Conservation (phyloP, 73 alveolate species). For the Paramecium sonneborni region DNA sequence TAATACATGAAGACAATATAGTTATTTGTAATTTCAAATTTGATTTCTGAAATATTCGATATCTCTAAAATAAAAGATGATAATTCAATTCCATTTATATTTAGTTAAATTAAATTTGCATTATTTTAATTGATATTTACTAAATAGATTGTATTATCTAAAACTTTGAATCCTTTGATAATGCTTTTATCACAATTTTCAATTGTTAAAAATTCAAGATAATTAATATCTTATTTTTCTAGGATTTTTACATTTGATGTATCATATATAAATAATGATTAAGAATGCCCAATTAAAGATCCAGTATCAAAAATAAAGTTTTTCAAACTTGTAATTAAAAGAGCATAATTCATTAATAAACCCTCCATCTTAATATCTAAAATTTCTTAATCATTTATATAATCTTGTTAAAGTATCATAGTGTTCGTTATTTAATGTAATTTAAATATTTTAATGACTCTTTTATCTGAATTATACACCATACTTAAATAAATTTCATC, state of each 20-base stretch:
- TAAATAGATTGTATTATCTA: neutral
- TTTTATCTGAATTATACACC: neutral
- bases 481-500: neutral
- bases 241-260: neutral
- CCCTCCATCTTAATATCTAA: neutral
- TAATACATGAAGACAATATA: neutral
- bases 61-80: neutral
- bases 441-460: neutral
- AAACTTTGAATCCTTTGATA: neutral
- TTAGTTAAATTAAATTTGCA: neutral
- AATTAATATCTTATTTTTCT: neutral
- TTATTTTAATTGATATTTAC: neutral
- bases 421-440: neutral
- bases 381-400: neutral
- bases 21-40: neutral
- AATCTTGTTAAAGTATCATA: neutral
- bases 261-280: neutral
- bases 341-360: neutral
- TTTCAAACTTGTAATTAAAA: neutral
- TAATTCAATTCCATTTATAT: neutral
- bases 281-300: neutral
- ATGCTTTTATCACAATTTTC: neutral
- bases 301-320: neutral
- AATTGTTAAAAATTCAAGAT: neutral
- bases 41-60: neutral